Base-by-base conservation (phyloP, 179 eudicot genomes). In the Amaranthus tricolor region DNA sequence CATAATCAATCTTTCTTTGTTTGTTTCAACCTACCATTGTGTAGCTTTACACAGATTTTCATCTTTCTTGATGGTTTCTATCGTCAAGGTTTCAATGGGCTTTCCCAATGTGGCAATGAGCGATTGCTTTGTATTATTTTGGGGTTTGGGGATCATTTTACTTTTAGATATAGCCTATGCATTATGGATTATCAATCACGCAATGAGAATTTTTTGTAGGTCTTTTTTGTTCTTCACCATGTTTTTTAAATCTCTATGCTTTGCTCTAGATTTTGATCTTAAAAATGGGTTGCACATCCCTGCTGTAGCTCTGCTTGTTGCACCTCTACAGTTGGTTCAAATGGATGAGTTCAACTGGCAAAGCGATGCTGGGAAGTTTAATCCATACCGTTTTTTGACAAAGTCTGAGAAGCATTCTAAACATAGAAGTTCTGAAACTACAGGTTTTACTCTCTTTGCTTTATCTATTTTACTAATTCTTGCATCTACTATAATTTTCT, bases 281-380 rank as follows among this genome's bases (percentile, higher is more conserved):
- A 75, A 84, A 73, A 82, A 82, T 54, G 89, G 88, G 21, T 66
- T 77, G 63, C 81, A 65, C 24, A 72, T 88, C 59, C 91, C 91
- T 68, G 87, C 89, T 80, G 88, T 86, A 77, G 84, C 89, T 59
- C 74, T 88, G 64, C 83, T 88, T 73, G 82, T 84, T 55, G 88
- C 86, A 51, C 91, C 91, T 7, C 63, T 88, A 63, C 86, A 86
- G 75, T 71, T 82, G 82, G 84, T 88, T 57, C 91, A 88, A 73
- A 77, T 66, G 83, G 89, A 88, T 71, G 79, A 74, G 76, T 57
- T 57, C 19, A 82, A 50, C 19, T 88, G 91, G 91, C 89, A 89
- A 62, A 81, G 56, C 73, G 91, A 88, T 77, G 89, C 91, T 69
- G 73, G 71, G 54, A 61, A 77, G 82, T 88, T 88, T 67, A 88